phyloP scores from a whole-genome alignment of 2,329 filamentous ascomycete species.

The Biscogniauxia marginata region DNA sequence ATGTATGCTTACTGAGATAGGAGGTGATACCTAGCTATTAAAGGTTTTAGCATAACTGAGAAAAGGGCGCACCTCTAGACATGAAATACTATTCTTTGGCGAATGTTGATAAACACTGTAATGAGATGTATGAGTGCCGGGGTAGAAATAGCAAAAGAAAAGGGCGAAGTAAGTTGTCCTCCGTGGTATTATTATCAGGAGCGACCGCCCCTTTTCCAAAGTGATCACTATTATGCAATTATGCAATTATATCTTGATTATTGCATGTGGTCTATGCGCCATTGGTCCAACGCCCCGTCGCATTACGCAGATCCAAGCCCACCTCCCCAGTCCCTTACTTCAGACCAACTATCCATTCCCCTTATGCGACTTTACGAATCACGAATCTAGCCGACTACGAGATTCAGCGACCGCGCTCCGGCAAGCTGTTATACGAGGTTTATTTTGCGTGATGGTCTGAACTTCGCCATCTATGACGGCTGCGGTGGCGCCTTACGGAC shows the following conservation, averaged over 20 bases:
- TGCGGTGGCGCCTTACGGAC: constrained; percentile 24
- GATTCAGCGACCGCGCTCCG: neutral
- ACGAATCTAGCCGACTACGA: neutral
- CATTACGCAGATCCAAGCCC: neutral
- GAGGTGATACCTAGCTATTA: too few species aligned
- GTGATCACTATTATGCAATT: constrained; percentile 1
- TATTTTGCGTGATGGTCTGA: constrained; percentile 27
- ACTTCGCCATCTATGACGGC: constrained; percentile 17
- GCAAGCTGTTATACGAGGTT: neutral
- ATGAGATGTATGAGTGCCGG: too few species aligned
- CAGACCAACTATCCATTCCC: neutral
- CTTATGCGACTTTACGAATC: neutral
- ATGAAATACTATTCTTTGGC: too few species aligned
- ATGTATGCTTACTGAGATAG: too few species aligned
- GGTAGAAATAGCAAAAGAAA: too few species aligned
- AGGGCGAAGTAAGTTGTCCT: too few species aligned
- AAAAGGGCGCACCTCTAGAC: too few species aligned
- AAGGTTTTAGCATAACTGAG: too few species aligned
- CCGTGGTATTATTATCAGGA: neutral
- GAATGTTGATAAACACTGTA: too few species aligned
- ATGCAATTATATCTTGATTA: neutral
- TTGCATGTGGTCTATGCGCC: neutral
- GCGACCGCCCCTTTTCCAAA: neutral
- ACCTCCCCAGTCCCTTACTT: neutral
- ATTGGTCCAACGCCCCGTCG: neutral